Base-by-base conservation (phyloP, 345 rosid genomes). In the Eutrema japonicum region DNA sequence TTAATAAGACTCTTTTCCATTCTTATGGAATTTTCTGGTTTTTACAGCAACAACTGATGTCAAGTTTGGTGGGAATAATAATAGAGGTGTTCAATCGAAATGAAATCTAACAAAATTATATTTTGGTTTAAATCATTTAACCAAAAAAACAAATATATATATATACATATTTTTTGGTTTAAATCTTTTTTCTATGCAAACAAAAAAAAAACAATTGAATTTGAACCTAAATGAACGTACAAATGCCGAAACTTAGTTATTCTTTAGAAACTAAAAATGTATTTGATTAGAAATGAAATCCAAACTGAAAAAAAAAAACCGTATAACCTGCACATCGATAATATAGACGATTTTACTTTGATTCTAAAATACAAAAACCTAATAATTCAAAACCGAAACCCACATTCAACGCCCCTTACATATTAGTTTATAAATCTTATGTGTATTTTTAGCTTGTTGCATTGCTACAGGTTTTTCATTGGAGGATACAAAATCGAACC, bases 1-100 rank as follows among this genome's bases (percentile, higher is more conserved):
- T 68, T 61, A 68, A 45, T 52, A 75, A 61, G 37, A 50, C n/a
- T 60, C 42, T 30, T 45, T 68, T 68, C 52, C 70, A 60, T 75
- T 61, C 74, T 61, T 52, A 43, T 51, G 57, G 64, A 75, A 48
- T 58, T 41, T 60, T 75, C 36, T 68, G 68, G 47, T 74, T 75
- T 61, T 75, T 27, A 61, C 70, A 37, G 50, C 45, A 35, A 43
- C 51, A 27, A 61, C 26, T 75, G 42, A 60, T 53, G 50, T 75
- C 57, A 68, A 36, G 57, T 75, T 75, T 61, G 69, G 69, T 75
- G 64, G 74, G 74, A 52, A 52, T 75, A 75, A 60, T 68, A 75
- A 60, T 68, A 43, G 49, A 68, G 43, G 5, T 67, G 47, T 59
- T 74, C 54, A 7, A 43, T 68, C 57, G 18, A 75, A 74, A 60